A percentile compares a stretch with the other conserved stretches of the same genome.
Evolutionary conservation across 2,329 filamentous ascomycete genomes (phyloP).

Genomic region (Pseudogymnoascus sp.): DNA sequence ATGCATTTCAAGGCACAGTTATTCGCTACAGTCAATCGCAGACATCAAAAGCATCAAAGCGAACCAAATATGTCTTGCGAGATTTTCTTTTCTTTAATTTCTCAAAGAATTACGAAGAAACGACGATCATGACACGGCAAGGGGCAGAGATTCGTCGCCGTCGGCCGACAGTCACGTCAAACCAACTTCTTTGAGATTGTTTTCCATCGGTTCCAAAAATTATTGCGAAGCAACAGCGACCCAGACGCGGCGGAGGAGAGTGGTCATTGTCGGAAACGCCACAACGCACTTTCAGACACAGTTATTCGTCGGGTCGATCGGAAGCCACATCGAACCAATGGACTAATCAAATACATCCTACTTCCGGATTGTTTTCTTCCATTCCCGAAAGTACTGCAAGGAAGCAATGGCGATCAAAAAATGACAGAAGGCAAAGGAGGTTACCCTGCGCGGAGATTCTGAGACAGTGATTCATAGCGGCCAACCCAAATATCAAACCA

Average conservation of each 20-base stretch:
- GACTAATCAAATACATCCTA: too few species aligned
- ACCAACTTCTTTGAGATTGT: not conserved
- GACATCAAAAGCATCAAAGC: not conserved
- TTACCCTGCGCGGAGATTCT: not conserved
- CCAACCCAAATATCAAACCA: not conserved
- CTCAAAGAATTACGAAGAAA: not conserved
- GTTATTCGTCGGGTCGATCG: too few species aligned
- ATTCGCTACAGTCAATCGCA: not conserved
- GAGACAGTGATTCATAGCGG: not conserved
- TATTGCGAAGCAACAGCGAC: too few species aligned
- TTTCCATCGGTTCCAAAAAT: not conserved
- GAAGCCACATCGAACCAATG: too few species aligned
- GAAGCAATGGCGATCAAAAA: not conserved
- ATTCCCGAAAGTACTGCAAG: too few species aligned
- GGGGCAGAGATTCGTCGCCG: not conserved
- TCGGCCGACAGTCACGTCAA: not conserved
- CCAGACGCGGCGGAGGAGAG: too few species aligned
- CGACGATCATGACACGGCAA: not conserved
- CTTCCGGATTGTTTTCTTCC: too few species aligned
- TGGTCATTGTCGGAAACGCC: too few species aligned
- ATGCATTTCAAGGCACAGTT: too few species aligned
- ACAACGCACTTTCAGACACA: too few species aligned
- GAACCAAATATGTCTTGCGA: not conserved
- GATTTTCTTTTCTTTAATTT: not conserved
- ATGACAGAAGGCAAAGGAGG: not conserved